phyloP scores from a whole-genome alignment of 2,329 filamentous ascomycete species.

The Diplodia intermedia region DNA sequence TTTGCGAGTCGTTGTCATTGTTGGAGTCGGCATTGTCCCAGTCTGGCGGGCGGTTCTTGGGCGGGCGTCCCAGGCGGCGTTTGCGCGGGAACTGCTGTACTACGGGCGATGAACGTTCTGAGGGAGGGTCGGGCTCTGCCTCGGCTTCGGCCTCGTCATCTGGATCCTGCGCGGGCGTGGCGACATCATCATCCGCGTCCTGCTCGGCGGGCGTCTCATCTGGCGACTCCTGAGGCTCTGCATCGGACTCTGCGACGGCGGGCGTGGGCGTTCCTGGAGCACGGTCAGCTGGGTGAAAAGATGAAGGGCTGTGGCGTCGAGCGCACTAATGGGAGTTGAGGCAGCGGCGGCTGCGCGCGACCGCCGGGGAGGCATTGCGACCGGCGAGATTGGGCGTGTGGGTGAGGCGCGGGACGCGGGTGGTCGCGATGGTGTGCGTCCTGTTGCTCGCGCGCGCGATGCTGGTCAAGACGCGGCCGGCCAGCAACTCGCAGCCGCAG shows the following conservation, averaged over 20 bases:
- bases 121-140: constrained; percentile 50
- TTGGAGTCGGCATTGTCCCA: constrained; percentile 69
- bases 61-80: constrained; percentile 79
- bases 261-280: constrained; percentile 44
- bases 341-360: constrained; percentile 32
- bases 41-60: constrained; percentile 82
- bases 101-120: constrained; percentile 54
- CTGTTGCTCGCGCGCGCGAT: constrained; percentile 16
- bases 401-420: constrained; percentile 10
- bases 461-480: constrained; percentile 14
- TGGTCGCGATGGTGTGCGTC: constrained; percentile 7
- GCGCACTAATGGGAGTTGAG: constrained; percentile 22
- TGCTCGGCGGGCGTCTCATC: constrained; percentile 43
- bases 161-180: constrained; percentile 55
- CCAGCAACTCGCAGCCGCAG: background rate
- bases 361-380: constrained; percentile 31
- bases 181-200: constrained; percentile 49
- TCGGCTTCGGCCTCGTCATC: constrained; percentile 49
- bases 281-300: background rate
- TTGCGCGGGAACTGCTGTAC: constrained; percentile 71
- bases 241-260: constrained; percentile 32
- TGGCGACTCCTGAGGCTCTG: constrained; percentile 41
- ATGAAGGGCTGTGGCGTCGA: background rate
- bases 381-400: background rate
- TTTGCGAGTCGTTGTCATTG: constrained; percentile 55